These are phyloP conservation scores for Fusarium citri DNA, from an alignment of 2,329 filamentous ascomycete species.

Conservation along the genomic window DNA sequence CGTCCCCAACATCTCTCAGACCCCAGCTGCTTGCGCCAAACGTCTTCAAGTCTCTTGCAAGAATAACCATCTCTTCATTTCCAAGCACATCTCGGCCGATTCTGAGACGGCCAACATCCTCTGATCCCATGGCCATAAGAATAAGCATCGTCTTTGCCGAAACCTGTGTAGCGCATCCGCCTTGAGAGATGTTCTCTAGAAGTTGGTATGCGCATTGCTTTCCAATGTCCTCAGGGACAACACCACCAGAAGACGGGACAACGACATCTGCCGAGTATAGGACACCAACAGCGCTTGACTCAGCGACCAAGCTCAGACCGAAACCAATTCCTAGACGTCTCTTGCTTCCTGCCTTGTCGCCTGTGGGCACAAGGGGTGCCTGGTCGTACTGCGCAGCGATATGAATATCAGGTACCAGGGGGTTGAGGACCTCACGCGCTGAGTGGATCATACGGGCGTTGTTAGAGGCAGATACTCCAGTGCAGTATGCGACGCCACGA, in stretches of 20 bases:
- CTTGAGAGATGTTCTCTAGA: slow-evolving; percentile 82
- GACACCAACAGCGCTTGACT: slow-evolving; percentile 83
- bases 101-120: slow-evolving; percentile 90
- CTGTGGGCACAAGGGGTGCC: slow-evolving; percentile 66
- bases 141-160: slow-evolving; percentile 81
- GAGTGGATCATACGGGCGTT: slow-evolving; percentile 96
- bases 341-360: slow-evolving; percentile 66
- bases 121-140: slow-evolving; percentile 97
- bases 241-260: slow-evolving; percentile 80
- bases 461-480: slow-evolving; percentile 90
- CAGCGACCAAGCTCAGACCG: slow-evolving; percentile 89
- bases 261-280: slow-evolving; percentile 89
- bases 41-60: slow-evolving; percentile 86
- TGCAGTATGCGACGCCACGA: slow-evolving; percentile 92
- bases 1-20: slow-evolving; percentile 76
- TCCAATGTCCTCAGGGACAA: slow-evolving; percentile 90
- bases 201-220: slow-evolving; percentile 89
- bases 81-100: slow-evolving; percentile 85
- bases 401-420: slow-evolving; percentile 88
- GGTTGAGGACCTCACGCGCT: slow-evolving; percentile 87
- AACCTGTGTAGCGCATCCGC: slow-evolving; percentile 81
- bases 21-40: slow-evolving; percentile 95
- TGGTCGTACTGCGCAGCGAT: slow-evolving; percentile 84
- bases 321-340: slow-evolving; percentile 87
- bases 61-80: slow-evolving; percentile 80